A percentile compares a stretch with the other conserved stretches of the same genome.
phyloP scores from a whole-genome alignment of 2,329 filamentous ascomycete species.

The Zymoseptoria brevis region DNA sequence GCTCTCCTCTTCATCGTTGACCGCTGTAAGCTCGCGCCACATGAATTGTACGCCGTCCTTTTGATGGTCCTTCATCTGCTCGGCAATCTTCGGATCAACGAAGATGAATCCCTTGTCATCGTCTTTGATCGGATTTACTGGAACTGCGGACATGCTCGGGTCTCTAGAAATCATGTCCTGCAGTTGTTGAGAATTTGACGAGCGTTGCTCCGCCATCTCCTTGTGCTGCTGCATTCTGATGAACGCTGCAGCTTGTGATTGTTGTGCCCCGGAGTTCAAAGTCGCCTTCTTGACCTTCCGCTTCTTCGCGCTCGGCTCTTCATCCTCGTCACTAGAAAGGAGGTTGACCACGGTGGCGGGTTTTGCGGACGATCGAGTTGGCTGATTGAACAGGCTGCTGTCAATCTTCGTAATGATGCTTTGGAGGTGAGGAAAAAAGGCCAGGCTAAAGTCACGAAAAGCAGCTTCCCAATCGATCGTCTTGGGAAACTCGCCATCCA shows the following conservation, averaged over 20 bases:
- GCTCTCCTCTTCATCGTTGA: slow-evolving; percentile 35
- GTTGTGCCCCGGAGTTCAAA: slow-evolving; percentile 9
- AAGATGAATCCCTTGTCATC: slow-evolving; percentile 55
- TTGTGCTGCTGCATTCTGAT: slow-evolving; percentile 13
- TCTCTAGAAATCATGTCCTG: slow-evolving; percentile 16
- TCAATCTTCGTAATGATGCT: slow-evolving; percentile 8
- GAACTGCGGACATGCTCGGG: slow-evolving; percentile 33
- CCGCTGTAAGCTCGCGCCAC: slow-evolving; percentile 70
- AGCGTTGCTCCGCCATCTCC: slow-evolving; percentile 12
- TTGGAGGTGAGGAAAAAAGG: slow-evolving; percentile 5
- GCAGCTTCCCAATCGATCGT: not conserved
- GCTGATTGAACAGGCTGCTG: slow-evolving; percentile 10
- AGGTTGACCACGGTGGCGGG: slow-evolving; percentile 5
- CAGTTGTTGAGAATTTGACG: slow-evolving; percentile 16
- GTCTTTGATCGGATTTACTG: slow-evolving; percentile 60
- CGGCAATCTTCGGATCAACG: slow-evolving; percentile 56
- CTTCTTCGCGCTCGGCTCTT: slow-evolving; percentile 10
- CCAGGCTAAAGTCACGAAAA: not conserved
- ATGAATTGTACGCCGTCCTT: slow-evolving; percentile 75
- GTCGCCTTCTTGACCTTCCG: slow-evolving; percentile 13
- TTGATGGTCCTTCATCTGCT: slow-evolving; percentile 69
- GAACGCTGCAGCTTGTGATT: slow-evolving; percentile 13
- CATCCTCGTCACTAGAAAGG: slow-evolving; percentile 13
- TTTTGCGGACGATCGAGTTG: not conserved
- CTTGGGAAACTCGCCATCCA: slow-evolving; percentile 1